phyloP scores from a whole-genome alignment of 306 rosid species.

The Clitoria ternatea region DNA sequence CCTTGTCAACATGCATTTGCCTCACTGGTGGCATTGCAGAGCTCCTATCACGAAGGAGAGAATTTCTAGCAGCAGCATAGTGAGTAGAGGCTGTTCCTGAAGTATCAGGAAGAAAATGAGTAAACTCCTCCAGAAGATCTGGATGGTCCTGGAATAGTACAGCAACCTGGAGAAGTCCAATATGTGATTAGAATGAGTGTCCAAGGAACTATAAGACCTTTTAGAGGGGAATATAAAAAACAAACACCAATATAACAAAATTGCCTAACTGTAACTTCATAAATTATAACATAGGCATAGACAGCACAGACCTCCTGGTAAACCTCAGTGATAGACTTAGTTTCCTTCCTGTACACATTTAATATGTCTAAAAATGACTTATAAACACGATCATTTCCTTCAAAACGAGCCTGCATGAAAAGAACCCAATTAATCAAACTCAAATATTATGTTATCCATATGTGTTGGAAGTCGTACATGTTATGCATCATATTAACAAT shows the following conservation, averaged over 20 bases:
- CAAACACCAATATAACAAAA: neutral
- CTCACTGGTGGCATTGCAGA: conserved; percentile 63
- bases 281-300: neutral
- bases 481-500: conserved; percentile 7
- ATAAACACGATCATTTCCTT: conserved; percentile 83
- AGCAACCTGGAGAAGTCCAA: conserved; percentile 65
- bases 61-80: conserved; percentile 55
- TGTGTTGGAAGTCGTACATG: neutral
- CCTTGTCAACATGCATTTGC: conserved; percentile 82
- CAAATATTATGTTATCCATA: neutral
- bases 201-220: neutral
- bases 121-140: conserved; percentile 82
- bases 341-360: conserved; percentile 95
- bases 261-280: neutral
- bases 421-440: conserved; percentile 31
- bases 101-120: conserved; percentile 90
- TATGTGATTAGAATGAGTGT: conserved; percentile 12
- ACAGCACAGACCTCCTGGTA: conserved; percentile 76
- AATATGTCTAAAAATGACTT: conserved; percentile 90
- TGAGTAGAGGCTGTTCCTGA: conserved; percentile 60
- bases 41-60: conserved; percentile 70
- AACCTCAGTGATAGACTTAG: conserved; percentile 77
- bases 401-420: conserved; percentile 79
- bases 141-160: conserved; percentile 74
- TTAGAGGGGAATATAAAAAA: neutral